Evolutionary conservation across 2,329 filamentous ascomycete species (phyloP), one percentile per base, ranked within the genome.

Genomic region (Aspergillus flavus): DNA sequence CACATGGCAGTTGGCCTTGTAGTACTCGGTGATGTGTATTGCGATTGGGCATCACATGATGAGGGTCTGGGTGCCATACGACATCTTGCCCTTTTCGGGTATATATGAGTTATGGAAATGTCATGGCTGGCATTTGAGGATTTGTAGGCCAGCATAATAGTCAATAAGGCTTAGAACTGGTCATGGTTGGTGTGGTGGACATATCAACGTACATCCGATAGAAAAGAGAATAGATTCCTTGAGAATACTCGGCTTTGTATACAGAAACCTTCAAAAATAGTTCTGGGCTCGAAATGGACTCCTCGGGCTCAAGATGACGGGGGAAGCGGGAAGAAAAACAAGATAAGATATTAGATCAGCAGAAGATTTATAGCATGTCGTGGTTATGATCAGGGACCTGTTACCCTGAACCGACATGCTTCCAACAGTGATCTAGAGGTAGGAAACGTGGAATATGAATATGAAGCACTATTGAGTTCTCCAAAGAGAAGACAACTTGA

Each of bases 361-460:
- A 39, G 16, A 12, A 21, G 23, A 45, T 2, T 23, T 19, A 46
- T 70, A 70, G 61, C 62, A 66, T 69, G 63, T 66, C 64, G 57
- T 65, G 64, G 69, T 70, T 70, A 69, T 70, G 71, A 73, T 75
- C 26, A 71, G 65, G 66, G 73, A 71, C 77, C 76, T 79, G 76
- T 79, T 77, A 78, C 78, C 68, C 78, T 80, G 77, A 78, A 74
- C 76, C 75, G 78, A 75, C 73, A 77, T 77, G 77, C 76, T 78
- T 3, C 23, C 23, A 12, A 39, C 16, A 6, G 36, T 19, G 39
- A 41, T n/a, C 16, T 36, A 36, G 14, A 14, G 12, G 14, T 36
- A 36, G 34, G 34, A 39, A 19, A 39, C 6, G 36, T 41, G 36
- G 16, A 41, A 41, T 16, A 36, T 36, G 14, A 36, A 36, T 36